Evolutionary conservation across 2,329 filamentous ascomycete genomes (phyloP), one percentile per base, ranked within the genome.

Genomic region (Fusarium redolens): DNA sequence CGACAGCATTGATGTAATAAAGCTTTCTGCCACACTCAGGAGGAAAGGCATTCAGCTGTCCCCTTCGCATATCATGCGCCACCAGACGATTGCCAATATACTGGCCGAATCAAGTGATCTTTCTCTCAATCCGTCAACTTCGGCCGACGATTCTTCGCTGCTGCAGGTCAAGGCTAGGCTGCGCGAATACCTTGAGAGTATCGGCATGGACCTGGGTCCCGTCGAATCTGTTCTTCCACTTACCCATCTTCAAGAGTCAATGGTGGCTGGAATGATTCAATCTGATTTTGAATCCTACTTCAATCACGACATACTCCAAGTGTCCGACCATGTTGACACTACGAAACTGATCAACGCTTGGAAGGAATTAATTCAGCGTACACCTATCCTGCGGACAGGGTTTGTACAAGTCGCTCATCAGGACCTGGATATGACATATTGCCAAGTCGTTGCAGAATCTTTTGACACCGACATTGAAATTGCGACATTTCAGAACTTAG

Each of bases 1-100:
- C 11, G 96, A 98, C 83, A 97, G 95, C 77, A 97, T 98, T 65
- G 95, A 98, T 80, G 89, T 92, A 4, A 96, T 98, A 80, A 97
- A 94, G 76, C 83, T 98, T 0, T 92, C 93, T 0, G 91, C 94
- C 0, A 88, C 90, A 59, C 85, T 97, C 4, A 92, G 88, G 71
- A 88, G 86, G 48, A 81, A 82, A 8, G 88, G 87, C 0, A 83
- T 96, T 25, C 78, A 83, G 1, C 79, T 97, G 15, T 84, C 91
- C 0, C 90, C 95, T n/a, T 93, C 93, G 73, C 85, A 87, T n/a
- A 91, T 98, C 28, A 92, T 97, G 86, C 91, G 89, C 58, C 86
- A 86, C 7, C 90, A 92, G 57, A 94, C 89, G 0, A 91, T 97
- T 40, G 79, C 86, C 1, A 87, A 83, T 6, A 93, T 97, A 78